Base-by-base conservation (phyloP, 257 asterid species). In the Anisodus acutangulus region DNA sequence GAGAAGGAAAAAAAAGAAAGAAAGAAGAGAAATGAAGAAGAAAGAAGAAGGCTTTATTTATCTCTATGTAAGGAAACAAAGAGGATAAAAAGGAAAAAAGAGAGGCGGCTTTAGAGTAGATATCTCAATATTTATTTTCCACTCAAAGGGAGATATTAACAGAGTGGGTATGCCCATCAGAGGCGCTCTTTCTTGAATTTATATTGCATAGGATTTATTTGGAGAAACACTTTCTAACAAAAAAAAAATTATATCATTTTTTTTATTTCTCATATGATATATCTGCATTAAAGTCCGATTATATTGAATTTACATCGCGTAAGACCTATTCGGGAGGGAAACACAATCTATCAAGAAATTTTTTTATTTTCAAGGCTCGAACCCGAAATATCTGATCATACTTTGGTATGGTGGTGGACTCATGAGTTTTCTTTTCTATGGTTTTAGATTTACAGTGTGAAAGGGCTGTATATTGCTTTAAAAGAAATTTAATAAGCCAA, bases 101-200 rank as follows among this genome's bases (percentile, higher is more conserved):
- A 64, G 86, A 69, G 86, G 90, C 69, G 87, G 88, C 83, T 91
- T 88, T 69, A 87, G 86, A 51, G 81, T 51, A 76, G 81, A 26
- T 51, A 26, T 76, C 81, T 76, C 45, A 51, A 74, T 72, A 71
- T 87, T 78, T 72, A 71, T 87, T 78, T 90, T 87, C 87, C 91
- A 89, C 88, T 85, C 66, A 80, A 89, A 90, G 85, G 91, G 35
- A 31, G 35, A 90, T 86, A 68, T 67, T 39, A 59, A 16, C 85
- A 84, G 85, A 71, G 95, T 93, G 93, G 97, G 94, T 85, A 76
- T 86, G 83, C 90, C 90, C 90, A 88, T 22, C 26, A 22, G 26
- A 22, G 26, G n/a, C n/a, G n/a, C n/a, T n/a, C n/a, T n/a, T n/a
- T n/a, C n/a, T n/a, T n/a, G n/a, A n/a, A n/a, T n/a, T n/a, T n/a